Conservation (phyloP, 345 rosid species). For the Ceriops tagal region DNA sequence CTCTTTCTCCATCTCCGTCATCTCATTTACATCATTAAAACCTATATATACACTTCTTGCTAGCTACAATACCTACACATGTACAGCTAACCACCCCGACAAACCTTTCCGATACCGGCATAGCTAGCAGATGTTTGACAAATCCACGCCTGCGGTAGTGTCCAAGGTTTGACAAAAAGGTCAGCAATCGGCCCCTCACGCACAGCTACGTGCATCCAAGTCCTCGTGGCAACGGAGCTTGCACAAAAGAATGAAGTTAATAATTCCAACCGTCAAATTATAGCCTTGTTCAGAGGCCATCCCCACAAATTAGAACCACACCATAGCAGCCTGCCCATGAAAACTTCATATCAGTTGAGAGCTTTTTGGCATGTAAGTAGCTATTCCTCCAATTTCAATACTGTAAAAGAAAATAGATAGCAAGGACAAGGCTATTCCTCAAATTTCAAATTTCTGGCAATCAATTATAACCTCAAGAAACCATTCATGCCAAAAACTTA, state of each 20-base stretch:
- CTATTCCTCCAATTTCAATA: too few species aligned
- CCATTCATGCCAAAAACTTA: too few species aligned
- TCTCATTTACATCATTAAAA: slow-evolving; percentile 21
- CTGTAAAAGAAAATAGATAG: too few species aligned
- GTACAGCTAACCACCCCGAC: slow-evolving; percentile 16
- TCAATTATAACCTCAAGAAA: too few species aligned
- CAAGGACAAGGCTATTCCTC: too few species aligned
- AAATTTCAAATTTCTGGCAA: too few species aligned
- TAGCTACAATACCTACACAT: slow-evolving; percentile 23
- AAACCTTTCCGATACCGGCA: slow-evolving; percentile 9
- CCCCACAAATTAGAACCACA: not conserved
- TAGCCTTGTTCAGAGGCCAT: not conserved
- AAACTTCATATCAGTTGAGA: slow-evolving; percentile 1
- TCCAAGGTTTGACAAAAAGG: not conserved
- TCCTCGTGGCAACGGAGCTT: slow-evolving; percentile 1
- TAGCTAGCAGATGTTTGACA: not conserved
- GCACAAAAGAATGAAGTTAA: slow-evolving; percentile 8
- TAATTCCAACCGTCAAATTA: slow-evolving; percentile 14
- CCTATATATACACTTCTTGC: slow-evolving; percentile 10
- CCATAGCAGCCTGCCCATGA: not conserved
- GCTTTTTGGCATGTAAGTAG: not conserved
- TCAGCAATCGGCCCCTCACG: not conserved
- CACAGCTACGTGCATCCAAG: slow-evolving; percentile 1
- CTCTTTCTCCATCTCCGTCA: slow-evolving; percentile 2
- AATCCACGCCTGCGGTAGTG: not conserved